Evolutionary conservation across 139 green algal genomes (phyloP).

Genomic region (Penium margaritaceum): DNA sequence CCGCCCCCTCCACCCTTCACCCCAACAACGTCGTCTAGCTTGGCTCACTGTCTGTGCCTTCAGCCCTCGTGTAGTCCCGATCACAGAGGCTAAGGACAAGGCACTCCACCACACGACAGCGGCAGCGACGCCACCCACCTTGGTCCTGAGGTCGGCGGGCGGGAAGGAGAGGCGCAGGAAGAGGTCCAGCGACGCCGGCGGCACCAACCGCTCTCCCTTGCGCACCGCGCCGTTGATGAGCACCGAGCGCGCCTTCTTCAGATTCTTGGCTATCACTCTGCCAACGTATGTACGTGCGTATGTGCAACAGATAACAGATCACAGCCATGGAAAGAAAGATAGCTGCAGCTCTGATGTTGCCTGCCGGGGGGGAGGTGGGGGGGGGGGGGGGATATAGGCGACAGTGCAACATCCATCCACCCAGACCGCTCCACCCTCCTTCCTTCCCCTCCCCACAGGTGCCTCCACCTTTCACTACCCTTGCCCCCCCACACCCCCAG

Average conservation of each 20-base stretch:
- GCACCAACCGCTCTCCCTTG: slow-evolving; percentile 35
- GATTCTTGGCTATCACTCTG: slow-evolving; percentile 21
- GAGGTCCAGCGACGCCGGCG: slow-evolving; percentile 9
- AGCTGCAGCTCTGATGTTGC: too few relatives aligned
- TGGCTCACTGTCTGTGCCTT: not conserved
- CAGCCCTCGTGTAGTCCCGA: not conserved
- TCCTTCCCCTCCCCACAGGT: too few relatives aligned
- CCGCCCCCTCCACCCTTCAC: too few relatives aligned
- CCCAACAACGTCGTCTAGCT: not conserved
- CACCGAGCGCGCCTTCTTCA: slow-evolving; percentile 17
- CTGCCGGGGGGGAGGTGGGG: not conserved
- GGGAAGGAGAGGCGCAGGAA: slow-evolving; percentile 20
- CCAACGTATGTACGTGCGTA: too few relatives aligned
- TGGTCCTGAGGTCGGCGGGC: not conserved
- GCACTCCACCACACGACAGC: not conserved
- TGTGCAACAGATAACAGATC: too few relatives aligned
- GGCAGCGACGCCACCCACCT: not conserved
- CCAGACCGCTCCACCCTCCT: too few relatives aligned
- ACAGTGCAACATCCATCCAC: too few relatives aligned
- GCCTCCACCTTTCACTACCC: too few relatives aligned
- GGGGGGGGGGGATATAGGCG: not conserved
- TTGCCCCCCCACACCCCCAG: too few relatives aligned
- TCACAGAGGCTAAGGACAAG: not conserved
- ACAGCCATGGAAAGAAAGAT: not conserved
- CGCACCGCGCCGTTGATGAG: slow-evolving; percentile 28